Evolutionary conservation across 1,284 basidiomycete genomes (phyloP), one percentile per base, ranked within the genome.

Genomic region (Wolfiporia cocos): DNA sequence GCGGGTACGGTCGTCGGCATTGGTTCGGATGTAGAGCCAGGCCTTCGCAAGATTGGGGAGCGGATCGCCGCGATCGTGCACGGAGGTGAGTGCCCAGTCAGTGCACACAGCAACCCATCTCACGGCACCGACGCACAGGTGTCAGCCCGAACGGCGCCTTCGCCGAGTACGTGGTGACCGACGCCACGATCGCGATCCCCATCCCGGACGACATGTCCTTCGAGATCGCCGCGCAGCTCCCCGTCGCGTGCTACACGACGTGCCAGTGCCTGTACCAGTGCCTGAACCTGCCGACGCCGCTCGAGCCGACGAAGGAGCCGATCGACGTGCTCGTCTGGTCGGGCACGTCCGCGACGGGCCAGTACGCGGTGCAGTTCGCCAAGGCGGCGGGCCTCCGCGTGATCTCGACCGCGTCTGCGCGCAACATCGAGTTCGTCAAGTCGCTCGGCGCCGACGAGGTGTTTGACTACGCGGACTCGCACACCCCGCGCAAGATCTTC

Each of bases 321-420:
- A 43, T 10, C 5, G 18, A 29, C n/a, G 21, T 42, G 15, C 41
- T 42, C 28, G 31, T 42, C 49, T 59, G 64, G 4, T 54, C 62
- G 0, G 59, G 62, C 19, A 37, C 41, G 17, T 42, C 41, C 6
- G 34, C 34, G 9, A 42, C 41, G 19, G 72, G 73, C 1, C 56
- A 66, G 17, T 72, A 63, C 51, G 67, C 66, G 1, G 53, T 73
- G 19, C 69, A 73, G 48, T 58, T 74, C 31, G 68, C 67, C 21
- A 64, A 66, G 42, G 46, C 66, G 17, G 53, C 63, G 1, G 71
- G 71, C 23, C 66, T 67, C 49, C 61, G 58, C 32, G 65, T 70
- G 28, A 56, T 67, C 38, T 59, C 70, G 4, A 67, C 67, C 9
- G 61, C 68, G 9, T 70, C 67, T 2, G 62, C 67, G 3, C 58